Conservation (phyloP, 1,284 basidiomycete genomes). For the Ustilago nuda region DNA sequence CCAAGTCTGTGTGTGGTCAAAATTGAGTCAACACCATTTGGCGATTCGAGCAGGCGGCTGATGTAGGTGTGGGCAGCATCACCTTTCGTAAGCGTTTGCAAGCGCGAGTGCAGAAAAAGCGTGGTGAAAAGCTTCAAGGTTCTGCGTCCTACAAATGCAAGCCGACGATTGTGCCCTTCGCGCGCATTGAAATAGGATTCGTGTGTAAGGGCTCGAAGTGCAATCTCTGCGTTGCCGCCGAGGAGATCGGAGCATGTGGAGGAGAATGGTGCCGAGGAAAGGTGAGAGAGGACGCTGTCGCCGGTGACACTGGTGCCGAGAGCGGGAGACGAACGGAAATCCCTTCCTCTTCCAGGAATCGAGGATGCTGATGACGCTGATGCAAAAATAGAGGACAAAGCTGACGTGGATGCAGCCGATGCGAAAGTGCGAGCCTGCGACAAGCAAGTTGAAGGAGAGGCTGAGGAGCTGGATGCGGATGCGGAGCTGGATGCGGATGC, state of each 20-base stretch:
- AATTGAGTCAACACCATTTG: slow-evolving; percentile 47
- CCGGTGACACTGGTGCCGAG: slow-evolving; percentile 35
- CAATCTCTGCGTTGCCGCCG: slow-evolving; percentile 51
- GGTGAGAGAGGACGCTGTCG: slow-evolving; percentile 42
- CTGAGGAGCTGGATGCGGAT: background rate
- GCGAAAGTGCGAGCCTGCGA: slow-evolving; percentile 17
- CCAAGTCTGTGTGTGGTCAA: slow-evolving; percentile 62
- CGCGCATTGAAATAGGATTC: slow-evolving; percentile 58
- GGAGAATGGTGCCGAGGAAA: slow-evolving; percentile 41
- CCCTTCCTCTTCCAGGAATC: slow-evolving; percentile 11
- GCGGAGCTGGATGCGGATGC: background rate
- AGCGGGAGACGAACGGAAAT: slow-evolving; percentile 20
- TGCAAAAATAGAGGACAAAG: slow-evolving; percentile 29
- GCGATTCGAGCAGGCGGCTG: slow-evolving; percentile 45
- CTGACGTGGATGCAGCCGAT: slow-evolving; percentile 30
- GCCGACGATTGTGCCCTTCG: slow-evolving; percentile 62
- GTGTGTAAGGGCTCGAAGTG: slow-evolving; percentile 60
- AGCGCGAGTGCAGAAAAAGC: slow-evolving; percentile 56
- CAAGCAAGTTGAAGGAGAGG: slow-evolving; percentile 15
- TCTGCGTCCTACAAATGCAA: slow-evolving; percentile 64
- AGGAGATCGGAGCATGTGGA: slow-evolving; percentile 39
- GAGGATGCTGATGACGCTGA: slow-evolving; percentile 26
- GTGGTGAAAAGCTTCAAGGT: slow-evolving; percentile 62
- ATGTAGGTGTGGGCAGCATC: slow-evolving; percentile 36
- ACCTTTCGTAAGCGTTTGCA: slow-evolving; percentile 22